phyloP scores from a whole-genome alignment of 2,329 filamentous ascomycete genomes.

The Zymoseptoria crescenta region DNA sequence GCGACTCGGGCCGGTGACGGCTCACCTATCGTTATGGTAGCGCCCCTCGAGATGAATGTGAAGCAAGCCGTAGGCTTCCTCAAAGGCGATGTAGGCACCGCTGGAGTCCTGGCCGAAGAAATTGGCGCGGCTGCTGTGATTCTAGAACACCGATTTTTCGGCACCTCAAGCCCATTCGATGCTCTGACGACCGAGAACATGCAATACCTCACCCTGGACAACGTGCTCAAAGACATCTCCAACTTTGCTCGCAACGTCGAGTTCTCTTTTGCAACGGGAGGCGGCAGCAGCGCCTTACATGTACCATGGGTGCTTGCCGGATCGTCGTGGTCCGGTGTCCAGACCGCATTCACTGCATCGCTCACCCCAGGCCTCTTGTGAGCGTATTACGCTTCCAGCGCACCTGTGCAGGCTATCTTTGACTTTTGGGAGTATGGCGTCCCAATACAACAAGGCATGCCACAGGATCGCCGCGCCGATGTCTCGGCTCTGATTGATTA shows the following conservation, averaged over 20 bases:
- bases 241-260: slow-evolving; percentile 47
- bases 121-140: background rate
- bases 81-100: slow-evolving; percentile 34
- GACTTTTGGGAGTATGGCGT: slow-evolving; percentile 54
- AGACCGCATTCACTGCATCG: slow-evolving; percentile 49
- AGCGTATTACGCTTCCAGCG: slow-evolving; percentile 52
- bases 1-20: slow-evolving; percentile 47
- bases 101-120: background rate
- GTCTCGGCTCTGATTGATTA: slow-evolving; percentile 46
- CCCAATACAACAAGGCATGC: slow-evolving; percentile 51
- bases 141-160: slow-evolving; percentile 40
- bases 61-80: slow-evolving; percentile 44
- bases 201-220: slow-evolving; percentile 48
- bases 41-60: slow-evolving; percentile 45
- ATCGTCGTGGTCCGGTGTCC: slow-evolving; percentile 50
- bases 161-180: slow-evolving; percentile 46
- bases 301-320: slow-evolving; percentile 47
- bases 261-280: slow-evolving; percentile 45
- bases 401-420: slow-evolving; percentile 47
- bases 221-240: slow-evolving; percentile 47
- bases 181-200: slow-evolving; percentile 47
- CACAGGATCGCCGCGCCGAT: slow-evolving; percentile 50
- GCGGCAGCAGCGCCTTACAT: slow-evolving; percentile 43
- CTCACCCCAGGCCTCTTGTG: slow-evolving; percentile 50
- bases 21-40: slow-evolving; percentile 40